Percentiles rank a stretch among this genome's conserved stretches.
Evolutionary conservation across 192 early-diverging fungal genomes (phyloP).

Genomic region (Entomortierella lignicola): DNA sequence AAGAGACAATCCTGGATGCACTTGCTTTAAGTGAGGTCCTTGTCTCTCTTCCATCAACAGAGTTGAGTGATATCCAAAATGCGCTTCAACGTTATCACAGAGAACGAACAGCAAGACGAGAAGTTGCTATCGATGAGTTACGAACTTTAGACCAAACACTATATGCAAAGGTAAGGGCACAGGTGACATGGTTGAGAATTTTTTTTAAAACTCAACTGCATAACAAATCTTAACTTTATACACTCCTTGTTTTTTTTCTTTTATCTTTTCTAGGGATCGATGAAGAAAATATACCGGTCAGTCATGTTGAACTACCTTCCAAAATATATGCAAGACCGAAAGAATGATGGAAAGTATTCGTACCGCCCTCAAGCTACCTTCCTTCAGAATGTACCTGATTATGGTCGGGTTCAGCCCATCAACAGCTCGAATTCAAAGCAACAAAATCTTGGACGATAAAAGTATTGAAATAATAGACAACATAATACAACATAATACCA

Average conservation of each 20-base stretch:
- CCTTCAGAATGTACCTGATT: slow-evolving; percentile 33
- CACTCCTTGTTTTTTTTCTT: neutral
- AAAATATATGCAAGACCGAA: slow-evolving; percentile 23
- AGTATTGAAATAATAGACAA: no score
- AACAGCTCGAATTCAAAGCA: neutral
- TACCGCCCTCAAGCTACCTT: slow-evolving; percentile 52
- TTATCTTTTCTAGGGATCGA: neutral
- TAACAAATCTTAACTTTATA: neutral
- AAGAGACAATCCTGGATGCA: slow-evolving; percentile 41
- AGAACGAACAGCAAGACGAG: slow-evolving; percentile 14
- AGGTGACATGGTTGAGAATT: no score
- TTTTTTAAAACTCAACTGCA: no score
- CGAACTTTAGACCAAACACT: slow-evolving; percentile 24
- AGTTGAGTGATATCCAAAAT: slow-evolving; percentile 7
- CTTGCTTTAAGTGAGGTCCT: slow-evolving; percentile 27
- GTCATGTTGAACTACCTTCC: slow-evolving; percentile 33
- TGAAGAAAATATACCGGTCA: slow-evolving; percentile 22
- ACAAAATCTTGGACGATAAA: neutral
- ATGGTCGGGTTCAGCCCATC: slow-evolving; percentile 26
- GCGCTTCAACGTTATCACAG: slow-evolving; percentile 28
- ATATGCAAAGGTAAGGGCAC: slow-evolving; percentile 25
- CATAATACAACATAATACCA: no score
- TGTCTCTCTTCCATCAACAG: slow-evolving; percentile 15
- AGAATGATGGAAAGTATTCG: slow-evolving; percentile 34
- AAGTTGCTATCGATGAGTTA: slow-evolving; percentile 19